Evolutionary conservation across 345 rosid genomes (phyloP).

Genomic region (Murraya koenigii): DNA sequence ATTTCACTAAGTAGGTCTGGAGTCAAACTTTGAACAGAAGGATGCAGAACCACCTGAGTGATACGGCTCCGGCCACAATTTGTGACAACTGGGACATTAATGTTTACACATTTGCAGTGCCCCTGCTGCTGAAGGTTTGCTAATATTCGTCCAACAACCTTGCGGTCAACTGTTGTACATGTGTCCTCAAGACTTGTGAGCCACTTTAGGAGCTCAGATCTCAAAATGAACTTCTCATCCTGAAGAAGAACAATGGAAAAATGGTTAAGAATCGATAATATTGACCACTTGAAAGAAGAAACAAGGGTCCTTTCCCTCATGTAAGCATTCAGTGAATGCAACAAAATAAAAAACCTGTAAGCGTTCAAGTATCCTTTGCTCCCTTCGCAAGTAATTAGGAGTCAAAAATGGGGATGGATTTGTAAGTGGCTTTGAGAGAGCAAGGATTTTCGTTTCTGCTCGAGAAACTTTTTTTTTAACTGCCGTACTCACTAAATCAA

Average conservation of each 20-base stretch:
- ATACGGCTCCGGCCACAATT: conserved; percentile 68
- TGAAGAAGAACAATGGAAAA: conserved; percentile 30
- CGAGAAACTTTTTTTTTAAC: conserved; percentile 34
- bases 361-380: conserved; percentile 76
- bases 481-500: conserved; percentile 25
- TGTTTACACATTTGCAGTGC: conserved; percentile 57
- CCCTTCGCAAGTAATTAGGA: conserved; percentile 66
- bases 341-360: conserved; percentile 50
- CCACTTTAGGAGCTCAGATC: conserved; percentile 78
- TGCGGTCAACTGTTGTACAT: conserved; percentile 70
- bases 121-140: conserved; percentile 82
- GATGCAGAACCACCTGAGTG: conserved; percentile 70
- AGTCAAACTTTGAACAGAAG: conserved; percentile 58
- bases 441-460: conserved; percentile 31
- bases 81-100: conserved; percentile 74
- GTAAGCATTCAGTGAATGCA: conserved; percentile 11
- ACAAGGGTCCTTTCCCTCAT: not conserved
- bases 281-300: conserved; percentile 9
- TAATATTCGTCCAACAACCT: conserved; percentile 71
- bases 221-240: conserved; percentile 77
- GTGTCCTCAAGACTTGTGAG: conserved; percentile 79
- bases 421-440: conserved; percentile 29
- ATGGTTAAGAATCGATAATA: not conserved
- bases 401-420: conserved; percentile 42
- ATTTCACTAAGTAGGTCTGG: conserved; percentile 59